phyloP scores from a whole-genome alignment of 495 filamentous ascomycete species.

The Diplogelasinospora grovesii region DNA sequence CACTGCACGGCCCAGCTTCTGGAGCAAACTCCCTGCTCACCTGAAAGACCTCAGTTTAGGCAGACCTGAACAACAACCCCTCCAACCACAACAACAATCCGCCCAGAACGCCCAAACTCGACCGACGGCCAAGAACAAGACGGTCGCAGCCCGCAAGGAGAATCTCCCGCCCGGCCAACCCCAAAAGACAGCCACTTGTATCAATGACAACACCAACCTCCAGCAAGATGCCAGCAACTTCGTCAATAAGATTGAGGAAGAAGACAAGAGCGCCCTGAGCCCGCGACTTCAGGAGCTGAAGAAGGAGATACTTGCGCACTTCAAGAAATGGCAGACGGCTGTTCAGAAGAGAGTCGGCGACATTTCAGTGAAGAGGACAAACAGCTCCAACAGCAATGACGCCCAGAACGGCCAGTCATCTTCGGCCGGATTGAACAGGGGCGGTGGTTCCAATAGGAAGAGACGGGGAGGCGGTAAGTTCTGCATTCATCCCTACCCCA shows the following conservation, averaged over 20 bases:
- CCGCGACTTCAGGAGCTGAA: conserved; percentile 36
- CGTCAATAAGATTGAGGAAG: too few species aligned
- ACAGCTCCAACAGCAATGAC: too few species aligned
- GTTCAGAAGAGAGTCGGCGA: conserved; percentile 34
- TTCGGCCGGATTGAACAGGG: conserved; percentile 2
- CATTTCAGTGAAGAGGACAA: conserved; percentile 30
- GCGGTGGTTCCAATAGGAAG: conserved; percentile 8
- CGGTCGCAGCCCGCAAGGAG: conserved; percentile 13
- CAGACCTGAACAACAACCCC: conserved; percentile 12
- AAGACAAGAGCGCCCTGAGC: conserved; percentile 19
- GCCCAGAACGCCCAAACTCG: conserved; percentile 1
- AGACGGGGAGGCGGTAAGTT: conserved; percentile 6
- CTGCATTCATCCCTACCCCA: too few species aligned
- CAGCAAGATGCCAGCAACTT: too few species aligned
- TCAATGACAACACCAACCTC: conserved; percentile 3
- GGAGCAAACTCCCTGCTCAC: conserved; percentile 22
- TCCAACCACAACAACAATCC: too few species aligned
- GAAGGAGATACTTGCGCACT: conserved; percentile 35
- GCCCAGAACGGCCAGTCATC: conserved; percentile 8
- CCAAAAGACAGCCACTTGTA: conserved; percentile 9
- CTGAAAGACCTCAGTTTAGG: conserved; percentile 26
- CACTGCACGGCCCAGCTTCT: conserved; percentile 18
- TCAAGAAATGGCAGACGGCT: conserved; percentile 37
- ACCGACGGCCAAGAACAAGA: neutral
- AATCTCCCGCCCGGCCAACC: conserved; percentile 17